phyloP scores from a whole-genome alignment of 768 basidiomycete genomes.

The Ramaria sp. region DNA sequence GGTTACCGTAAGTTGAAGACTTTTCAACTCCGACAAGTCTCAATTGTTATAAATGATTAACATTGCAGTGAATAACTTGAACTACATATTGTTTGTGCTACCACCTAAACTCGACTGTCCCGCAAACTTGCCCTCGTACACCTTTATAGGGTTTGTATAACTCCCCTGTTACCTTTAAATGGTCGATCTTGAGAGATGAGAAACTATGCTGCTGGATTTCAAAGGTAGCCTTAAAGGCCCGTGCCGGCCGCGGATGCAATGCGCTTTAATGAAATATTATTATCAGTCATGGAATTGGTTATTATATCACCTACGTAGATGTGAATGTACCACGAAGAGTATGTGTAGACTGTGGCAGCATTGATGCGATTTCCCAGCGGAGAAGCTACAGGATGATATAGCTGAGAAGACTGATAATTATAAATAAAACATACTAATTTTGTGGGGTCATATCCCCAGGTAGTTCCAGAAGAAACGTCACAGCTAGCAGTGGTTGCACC shows the following conservation, averaged over 20 bases:
- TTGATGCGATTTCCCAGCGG: slow-evolving; percentile 66
- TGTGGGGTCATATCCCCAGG: slow-evolving; percentile 72
- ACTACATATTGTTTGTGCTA: slow-evolving; percentile 10
- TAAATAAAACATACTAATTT: slow-evolving; percentile 34
- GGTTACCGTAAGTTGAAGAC: background rate
- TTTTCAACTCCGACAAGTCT: slow-evolving; percentile 4
- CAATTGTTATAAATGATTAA: background rate
- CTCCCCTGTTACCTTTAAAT: slow-evolving; percentile 71
- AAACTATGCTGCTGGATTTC: slow-evolving; percentile 60
- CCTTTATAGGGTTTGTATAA: slow-evolving; percentile 89
- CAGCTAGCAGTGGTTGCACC: slow-evolving; percentile 67
- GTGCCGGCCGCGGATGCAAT: slow-evolving; percentile 49
- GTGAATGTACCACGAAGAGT: slow-evolving; percentile 70
- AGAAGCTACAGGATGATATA: slow-evolving; percentile 37
- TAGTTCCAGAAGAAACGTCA: slow-evolving; percentile 49
- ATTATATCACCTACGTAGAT: slow-evolving; percentile 37
- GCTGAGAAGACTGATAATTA: background rate
- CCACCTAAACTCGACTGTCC: slow-evolving; percentile 55
- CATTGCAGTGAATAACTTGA: background rate
- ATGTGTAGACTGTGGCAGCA: slow-evolving; percentile 56
- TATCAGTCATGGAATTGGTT: background rate
- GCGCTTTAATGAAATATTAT: slow-evolving; percentile 20
- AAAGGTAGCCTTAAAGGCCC: slow-evolving; percentile 63
- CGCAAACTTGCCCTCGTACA: slow-evolving; percentile 57
- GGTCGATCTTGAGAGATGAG: slow-evolving; percentile 76